phyloP scores from a whole-genome alignment of 2,329 filamentous ascomycete species.

The Hypoxylon sp. region DNA sequence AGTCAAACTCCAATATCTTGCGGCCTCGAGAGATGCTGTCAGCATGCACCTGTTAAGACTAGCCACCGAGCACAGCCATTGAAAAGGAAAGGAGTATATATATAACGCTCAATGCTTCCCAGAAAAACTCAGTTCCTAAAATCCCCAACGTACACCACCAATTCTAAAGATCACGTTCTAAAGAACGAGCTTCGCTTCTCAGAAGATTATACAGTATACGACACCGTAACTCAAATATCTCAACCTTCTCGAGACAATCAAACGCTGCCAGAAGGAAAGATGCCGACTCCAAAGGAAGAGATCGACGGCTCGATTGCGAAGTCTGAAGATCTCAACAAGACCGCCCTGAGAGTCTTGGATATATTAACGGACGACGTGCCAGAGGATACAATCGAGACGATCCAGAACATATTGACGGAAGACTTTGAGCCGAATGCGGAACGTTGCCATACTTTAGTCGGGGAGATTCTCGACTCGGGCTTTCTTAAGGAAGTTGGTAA shows the following conservation, averaged over 20 bases:
- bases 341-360: background rate
- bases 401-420: background rate
- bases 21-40: background rate
- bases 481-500: background rate
- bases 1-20: too few relatives aligned
- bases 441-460: background rate
- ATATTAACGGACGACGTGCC: background rate
- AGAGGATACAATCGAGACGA: background rate
- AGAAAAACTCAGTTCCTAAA: background rate
- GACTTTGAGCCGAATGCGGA: background rate
- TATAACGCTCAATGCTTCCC: background rate
- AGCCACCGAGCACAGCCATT: background rate
- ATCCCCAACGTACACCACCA: background rate
- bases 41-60: background rate
- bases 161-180: background rate
- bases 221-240: background rate
- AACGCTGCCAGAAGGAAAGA: background rate
- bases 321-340: background rate
- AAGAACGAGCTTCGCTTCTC: background rate
- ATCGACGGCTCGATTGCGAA: background rate
- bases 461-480: background rate
- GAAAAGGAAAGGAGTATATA: background rate
- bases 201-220: background rate
- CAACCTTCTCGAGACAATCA: background rate
- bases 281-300: background rate